phyloP scores from a whole-genome alignment of 352 stramenopile genomes.

The Aphanomyces stellatus region DNA sequence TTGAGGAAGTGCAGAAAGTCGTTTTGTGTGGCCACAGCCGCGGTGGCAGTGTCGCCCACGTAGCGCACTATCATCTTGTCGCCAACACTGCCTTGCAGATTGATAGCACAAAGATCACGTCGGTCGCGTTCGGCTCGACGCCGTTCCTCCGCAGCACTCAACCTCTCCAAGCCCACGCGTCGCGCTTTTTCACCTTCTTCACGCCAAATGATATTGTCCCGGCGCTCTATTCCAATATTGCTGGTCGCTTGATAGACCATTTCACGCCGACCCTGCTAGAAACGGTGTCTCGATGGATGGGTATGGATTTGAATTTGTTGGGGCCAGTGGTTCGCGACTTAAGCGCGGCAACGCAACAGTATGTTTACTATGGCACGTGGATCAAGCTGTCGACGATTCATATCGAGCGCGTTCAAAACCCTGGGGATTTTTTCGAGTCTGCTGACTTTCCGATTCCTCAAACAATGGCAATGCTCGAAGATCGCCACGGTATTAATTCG shows the following conservation, averaged over 20 bases:
- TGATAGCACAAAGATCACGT: not conserved
- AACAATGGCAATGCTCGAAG: too few species aligned
- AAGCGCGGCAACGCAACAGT: not conserved
- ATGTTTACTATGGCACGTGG: not conserved
- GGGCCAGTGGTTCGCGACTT: not conserved
- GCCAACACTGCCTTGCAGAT: not conserved
- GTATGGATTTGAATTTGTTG: not conserved
- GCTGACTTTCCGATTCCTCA: too few species aligned
- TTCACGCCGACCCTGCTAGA: not conserved
- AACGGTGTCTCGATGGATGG: not conserved
- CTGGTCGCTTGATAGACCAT: not conserved
- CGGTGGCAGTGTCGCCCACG: slow-evolving; percentile 3
- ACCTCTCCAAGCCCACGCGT: not conserved
- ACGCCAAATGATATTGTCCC: slow-evolving; percentile 1
- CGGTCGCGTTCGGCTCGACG: slow-evolving; percentile 4
- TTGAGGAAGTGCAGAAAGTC: not conserved
- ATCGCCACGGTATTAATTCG: too few species aligned
- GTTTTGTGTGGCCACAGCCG: slow-evolving; percentile 3
- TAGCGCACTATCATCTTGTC: not conserved
- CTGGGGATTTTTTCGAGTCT: too few species aligned
- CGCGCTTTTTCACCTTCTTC: not conserved
- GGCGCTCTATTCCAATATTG: not conserved
- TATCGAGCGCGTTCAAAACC: too few species aligned
- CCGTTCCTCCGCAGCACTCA: not conserved
- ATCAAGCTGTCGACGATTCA: not conserved